Percentiles rank a stretch among this genome's conserved stretches.
phyloP scores from a whole-genome alignment of 2,329 filamentous ascomycete genomes.

The Bipolaris oryzae region DNA sequence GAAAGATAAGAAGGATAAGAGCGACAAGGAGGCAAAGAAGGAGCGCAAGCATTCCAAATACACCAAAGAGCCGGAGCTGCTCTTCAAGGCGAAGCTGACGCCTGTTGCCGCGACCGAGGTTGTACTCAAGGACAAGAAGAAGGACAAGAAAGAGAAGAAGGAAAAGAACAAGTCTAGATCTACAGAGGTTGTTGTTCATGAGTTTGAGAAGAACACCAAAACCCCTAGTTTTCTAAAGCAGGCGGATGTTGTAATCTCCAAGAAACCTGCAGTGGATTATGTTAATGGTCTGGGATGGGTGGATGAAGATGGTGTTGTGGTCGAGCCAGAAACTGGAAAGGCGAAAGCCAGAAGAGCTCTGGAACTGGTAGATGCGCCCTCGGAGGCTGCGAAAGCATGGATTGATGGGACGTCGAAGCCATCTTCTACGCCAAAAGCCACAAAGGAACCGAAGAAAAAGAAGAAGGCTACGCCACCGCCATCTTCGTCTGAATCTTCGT shows the following conservation, averaged over 20 bases:
- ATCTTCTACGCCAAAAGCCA: conserved; percentile 21
- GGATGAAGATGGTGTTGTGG: conserved; percentile 74
- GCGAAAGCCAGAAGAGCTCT: conserved; percentile 41
- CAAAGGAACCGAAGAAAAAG: conserved; percentile 27
- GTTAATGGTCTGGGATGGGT: conserved; percentile 90
- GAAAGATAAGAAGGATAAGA: conserved; percentile 50
- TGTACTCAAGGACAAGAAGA: conserved; percentile 50
- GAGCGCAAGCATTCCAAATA: conserved; percentile 74
- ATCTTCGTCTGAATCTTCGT: conserved; percentile 33
- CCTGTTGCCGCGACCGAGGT: conserved; percentile 46
- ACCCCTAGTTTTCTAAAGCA: conserved; percentile 81
- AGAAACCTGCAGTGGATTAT: conserved; percentile 65
- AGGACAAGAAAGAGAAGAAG: conserved; percentile 64
- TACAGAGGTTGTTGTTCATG: conserved; percentile 74
- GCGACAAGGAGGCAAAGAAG: conserved; percentile 63
- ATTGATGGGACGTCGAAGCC: conserved; percentile 25
- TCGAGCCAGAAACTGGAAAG: conserved; percentile 62
- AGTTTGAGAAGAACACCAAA: conserved; percentile 85
- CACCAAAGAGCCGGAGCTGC: conserved; percentile 77
- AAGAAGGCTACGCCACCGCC: conserved; percentile 36
- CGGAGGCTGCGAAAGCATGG: conserved; percentile 29
- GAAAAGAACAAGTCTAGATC: conserved; percentile 60
- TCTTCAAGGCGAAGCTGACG: conserved; percentile 83
- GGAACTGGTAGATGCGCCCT: conserved; percentile 40
- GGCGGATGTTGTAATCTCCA: conserved; percentile 51